Percentiles rank a stretch among this genome's conserved stretches.
These are phyloP conservation scores for Calonectria leucothoes DNA, from an alignment of 2,329 filamentous ascomycete genomes.

Conservation along the genomic window DNA sequence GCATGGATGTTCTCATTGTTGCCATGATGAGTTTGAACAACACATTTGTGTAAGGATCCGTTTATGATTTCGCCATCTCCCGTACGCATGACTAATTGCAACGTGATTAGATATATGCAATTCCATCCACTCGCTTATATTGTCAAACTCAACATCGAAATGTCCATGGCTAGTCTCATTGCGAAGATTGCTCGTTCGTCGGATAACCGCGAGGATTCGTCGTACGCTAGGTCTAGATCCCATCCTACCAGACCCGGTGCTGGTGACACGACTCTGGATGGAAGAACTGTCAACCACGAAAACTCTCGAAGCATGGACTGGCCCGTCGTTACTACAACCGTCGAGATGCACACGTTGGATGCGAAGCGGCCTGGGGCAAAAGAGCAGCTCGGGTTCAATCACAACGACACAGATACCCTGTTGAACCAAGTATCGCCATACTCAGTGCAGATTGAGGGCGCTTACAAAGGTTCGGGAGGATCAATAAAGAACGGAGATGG, in stretches of 20 bases:
- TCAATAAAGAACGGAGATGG: conserved; percentile 7
- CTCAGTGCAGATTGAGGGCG: conserved; percentile 17
- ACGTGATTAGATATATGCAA: conserved; percentile 52
- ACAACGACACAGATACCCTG: conserved; percentile 21
- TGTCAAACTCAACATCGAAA: conserved; percentile 66
- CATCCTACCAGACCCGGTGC: conserved; percentile 3
- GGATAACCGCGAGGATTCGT: neutral
- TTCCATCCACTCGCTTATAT: conserved; percentile 65
- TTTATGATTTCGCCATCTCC: neutral
- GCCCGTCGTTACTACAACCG: conserved; percentile 19
- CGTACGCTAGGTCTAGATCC: conserved; percentile 7
- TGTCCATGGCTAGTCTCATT: conserved; percentile 65
- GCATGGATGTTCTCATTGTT: conserved; percentile 43
- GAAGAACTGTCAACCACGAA: neutral
- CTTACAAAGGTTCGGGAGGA: neutral
- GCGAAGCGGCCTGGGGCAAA: neutral
- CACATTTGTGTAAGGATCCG: conserved; percentile 40
- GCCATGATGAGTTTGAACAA: conserved; percentile 43
- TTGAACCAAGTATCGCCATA: conserved; percentile 13
- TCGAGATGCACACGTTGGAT: conserved; percentile 22
- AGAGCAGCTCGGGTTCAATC: conserved; percentile 14
- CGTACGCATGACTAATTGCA: neutral
- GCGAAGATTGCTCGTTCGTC: conserved; percentile 47
- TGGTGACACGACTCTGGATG: neutral
- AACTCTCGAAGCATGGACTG: conserved; percentile 5